Evolutionary conservation across 2,329 filamentous ascomycete species (phyloP).

Genomic region (Stachybotrys chlorohalonatus): DNA sequence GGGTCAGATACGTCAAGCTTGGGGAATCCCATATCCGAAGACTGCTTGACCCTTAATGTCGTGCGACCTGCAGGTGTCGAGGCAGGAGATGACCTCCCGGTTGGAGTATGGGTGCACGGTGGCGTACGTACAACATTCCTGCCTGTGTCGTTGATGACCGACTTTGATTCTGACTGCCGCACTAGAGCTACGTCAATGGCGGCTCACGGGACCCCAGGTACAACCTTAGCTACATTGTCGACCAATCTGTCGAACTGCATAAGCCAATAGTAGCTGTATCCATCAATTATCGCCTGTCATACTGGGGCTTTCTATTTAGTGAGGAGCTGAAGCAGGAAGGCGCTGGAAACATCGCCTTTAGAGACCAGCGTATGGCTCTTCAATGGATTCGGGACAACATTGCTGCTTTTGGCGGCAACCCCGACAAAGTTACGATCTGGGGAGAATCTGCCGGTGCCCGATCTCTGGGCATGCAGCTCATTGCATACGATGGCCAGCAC

Average conservation of each 20-base stretch:
- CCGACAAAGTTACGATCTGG: conserved; percentile 38
- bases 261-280: conserved; percentile 41
- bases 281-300: conserved; percentile 40
- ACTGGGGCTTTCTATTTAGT: conserved; percentile 43
- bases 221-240: conserved; percentile 51
- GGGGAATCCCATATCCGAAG: conserved; percentile 12
- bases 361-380: conserved; percentile 39
- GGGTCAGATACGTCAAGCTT: conserved; percentile 23
- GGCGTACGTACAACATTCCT: conserved; percentile 11
- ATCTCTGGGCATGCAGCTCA: conserved; percentile 38
- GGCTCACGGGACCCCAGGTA: conserved; percentile 32
- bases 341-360: conserved; percentile 39
- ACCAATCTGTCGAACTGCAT: conserved; percentile 33
- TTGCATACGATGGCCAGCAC: conserved; percentile 42
- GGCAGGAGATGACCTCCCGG: conserved; percentile 36
- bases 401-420: conserved; percentile 36
- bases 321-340: conserved; percentile 31
- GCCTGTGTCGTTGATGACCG: background rate
- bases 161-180: conserved; percentile 2
- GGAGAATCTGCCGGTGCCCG: conserved; percentile 45
- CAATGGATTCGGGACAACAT: conserved; percentile 44
- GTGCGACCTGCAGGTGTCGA: conserved; percentile 14
- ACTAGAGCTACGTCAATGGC: conserved; percentile 14
- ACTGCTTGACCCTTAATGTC: conserved; percentile 15
- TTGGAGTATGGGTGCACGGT: conserved; percentile 52